Conservation (phyloP, 306 rosid species). For the Hylodesmum podocarpum region DNA sequence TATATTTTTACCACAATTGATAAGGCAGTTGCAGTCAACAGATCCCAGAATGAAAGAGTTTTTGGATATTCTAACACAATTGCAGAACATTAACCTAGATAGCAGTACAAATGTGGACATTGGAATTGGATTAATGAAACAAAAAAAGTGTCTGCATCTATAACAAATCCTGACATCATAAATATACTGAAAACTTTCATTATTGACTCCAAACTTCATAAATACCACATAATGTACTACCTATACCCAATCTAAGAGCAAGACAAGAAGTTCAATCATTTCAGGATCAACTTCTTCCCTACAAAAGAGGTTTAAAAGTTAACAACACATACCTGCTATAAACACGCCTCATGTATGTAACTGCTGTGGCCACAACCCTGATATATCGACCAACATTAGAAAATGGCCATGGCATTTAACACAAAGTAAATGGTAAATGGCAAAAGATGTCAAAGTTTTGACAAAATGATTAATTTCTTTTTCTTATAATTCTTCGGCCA, state of each 20-base stretch:
- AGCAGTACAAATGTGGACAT: neutral
- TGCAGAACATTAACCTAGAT: neutral
- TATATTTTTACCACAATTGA: neutral
- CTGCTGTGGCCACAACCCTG: slow-evolving; percentile 98
- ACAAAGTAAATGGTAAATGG: neutral
- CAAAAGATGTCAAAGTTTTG: slow-evolving; percentile 12
- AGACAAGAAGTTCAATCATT: slow-evolving; percentile 22
- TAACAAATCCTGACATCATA: neutral
- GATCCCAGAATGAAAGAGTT: neutral
- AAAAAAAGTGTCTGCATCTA: neutral
- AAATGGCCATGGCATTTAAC: neutral
- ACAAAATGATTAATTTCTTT: neutral
- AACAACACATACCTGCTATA: slow-evolving; percentile 65
- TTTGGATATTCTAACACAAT: neutral
- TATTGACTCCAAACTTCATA: slow-evolving; percentile 8
- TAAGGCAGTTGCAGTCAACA: neutral
- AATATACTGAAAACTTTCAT: neutral
- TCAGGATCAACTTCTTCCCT: neutral
- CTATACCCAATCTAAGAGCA: neutral
- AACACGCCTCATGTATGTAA: slow-evolving; percentile 95
- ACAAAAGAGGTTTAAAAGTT: slow-evolving; percentile 19
- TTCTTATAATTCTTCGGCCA: neutral
- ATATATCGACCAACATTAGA: slow-evolving; percentile 35
- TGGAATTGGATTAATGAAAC: neutral
- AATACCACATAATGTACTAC: neutral